Percentiles rank a stretch among this genome's conserved stretches.
Evolutionary conservation across 768 basidiomycete genomes (phyloP).

Genomic region (Mycena chlorophos): DNA sequence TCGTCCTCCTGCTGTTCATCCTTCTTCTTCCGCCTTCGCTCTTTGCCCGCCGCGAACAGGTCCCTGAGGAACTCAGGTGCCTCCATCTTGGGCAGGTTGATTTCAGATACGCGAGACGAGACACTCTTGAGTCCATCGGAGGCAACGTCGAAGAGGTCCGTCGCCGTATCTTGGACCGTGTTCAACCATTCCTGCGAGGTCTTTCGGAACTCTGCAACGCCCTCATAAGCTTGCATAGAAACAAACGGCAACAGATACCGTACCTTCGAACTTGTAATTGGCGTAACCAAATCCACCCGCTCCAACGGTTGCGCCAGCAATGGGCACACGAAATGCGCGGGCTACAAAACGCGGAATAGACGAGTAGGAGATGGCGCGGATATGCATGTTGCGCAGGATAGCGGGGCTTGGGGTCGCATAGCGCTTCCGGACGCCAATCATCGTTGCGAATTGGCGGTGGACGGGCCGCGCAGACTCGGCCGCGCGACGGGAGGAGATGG

Average conservation of each 20-base stretch:
- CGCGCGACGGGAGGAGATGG: constrained; percentile 38
- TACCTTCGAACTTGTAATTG: constrained; percentile 96
- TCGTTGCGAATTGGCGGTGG: constrained; percentile 60
- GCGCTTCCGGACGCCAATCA: constrained; percentile 52
- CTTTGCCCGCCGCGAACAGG: constrained; percentile 42
- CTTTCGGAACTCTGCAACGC: constrained; percentile 71
- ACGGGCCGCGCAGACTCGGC: constrained; percentile 40
- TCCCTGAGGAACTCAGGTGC: constrained; percentile 72
- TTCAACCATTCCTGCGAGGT: constrained; percentile 67
- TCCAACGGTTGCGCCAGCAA: constrained; percentile 86
- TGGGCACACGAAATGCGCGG: constrained; percentile 83
- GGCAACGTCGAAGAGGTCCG: constrained; percentile 72
- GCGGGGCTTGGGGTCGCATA: constrained; percentile 44
- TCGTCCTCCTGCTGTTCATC: constrained; percentile 34
- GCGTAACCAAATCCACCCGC: constrained; percentile 92
- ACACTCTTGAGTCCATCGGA: constrained; percentile 66
- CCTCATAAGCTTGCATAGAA: not conserved
- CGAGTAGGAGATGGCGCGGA: constrained; percentile 78
- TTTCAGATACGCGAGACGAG: constrained; percentile 56
- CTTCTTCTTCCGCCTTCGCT: constrained; percentile 33
- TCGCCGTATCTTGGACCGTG: constrained; percentile 65
- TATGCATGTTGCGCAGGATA: constrained; percentile 64
- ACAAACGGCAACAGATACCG: constrained; percentile 22
- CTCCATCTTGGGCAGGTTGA: constrained; percentile 56
- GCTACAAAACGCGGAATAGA: constrained; percentile 88